Conservation (phyloP, 2,329 filamentous ascomycete species). For the Tolypocladium capitatum region DNA sequence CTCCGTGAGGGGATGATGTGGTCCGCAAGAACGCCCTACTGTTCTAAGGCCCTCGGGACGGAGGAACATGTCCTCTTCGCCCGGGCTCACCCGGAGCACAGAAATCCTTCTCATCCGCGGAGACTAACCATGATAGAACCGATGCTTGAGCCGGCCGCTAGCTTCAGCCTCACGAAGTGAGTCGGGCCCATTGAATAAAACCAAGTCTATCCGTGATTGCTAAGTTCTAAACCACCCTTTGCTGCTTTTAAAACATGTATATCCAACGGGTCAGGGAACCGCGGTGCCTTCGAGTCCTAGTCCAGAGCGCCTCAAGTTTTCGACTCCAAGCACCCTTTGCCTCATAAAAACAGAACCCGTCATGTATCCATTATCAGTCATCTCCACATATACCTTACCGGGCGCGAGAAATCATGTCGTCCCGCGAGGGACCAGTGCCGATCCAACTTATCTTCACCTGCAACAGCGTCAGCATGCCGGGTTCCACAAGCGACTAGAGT, state of each 20-base stretch:
- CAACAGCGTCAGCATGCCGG: slow-evolving; percentile 4
- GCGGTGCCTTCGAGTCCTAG: background rate
- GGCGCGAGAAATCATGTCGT: slow-evolving; percentile 43
- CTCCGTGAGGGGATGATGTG: no score
- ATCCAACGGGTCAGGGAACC: background rate
- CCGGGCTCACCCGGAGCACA: no score
- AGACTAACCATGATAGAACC: no score
- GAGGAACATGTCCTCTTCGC: no score
- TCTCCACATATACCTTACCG: background rate
- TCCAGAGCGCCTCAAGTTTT: background rate
- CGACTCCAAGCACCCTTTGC: background rate
- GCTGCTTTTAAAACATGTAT: background rate
- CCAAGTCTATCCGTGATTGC: background rate
- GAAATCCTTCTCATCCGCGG: no score
- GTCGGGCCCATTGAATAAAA: background rate
- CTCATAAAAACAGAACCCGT: background rate
- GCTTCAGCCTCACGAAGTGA: no score
- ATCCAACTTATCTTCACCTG: slow-evolving; percentile 40
- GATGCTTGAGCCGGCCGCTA: no score
- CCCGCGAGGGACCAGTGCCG: slow-evolving; percentile 51
- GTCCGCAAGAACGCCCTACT: no score
- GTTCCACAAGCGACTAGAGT: background rate
- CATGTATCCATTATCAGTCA: background rate
- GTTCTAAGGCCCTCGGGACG: no score
- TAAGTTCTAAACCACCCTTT: background rate